Conservation (phyloP, 2,329 filamentous ascomycete genomes). For the Penicillium sp. region DNA sequence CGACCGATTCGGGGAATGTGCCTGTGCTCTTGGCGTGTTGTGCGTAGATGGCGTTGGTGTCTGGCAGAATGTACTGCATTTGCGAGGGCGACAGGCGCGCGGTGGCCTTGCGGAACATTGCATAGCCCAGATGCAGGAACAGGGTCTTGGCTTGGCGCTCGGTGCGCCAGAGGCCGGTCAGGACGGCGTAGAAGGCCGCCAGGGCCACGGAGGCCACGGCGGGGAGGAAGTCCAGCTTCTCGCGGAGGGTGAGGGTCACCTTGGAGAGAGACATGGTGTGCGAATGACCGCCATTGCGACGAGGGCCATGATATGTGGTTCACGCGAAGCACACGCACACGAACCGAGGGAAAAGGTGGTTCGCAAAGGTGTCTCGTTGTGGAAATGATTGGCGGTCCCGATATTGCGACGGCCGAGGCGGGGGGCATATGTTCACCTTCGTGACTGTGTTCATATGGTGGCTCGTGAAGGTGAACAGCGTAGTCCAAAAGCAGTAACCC, state of each 20-base stretch:
- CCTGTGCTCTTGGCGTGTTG: slow-evolving; percentile 27
- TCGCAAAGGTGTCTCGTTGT: not conserved
- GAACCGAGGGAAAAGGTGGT: not conserved
- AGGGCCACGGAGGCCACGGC: slow-evolving; percentile 31
- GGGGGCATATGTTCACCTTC: too few species aligned
- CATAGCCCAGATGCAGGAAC: slow-evolving; percentile 39
- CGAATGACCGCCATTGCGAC: not conserved
- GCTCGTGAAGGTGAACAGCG: too few species aligned
- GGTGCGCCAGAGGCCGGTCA: slow-evolving; percentile 31
- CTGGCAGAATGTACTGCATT: slow-evolving; percentile 33
- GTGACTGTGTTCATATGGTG: too few species aligned
- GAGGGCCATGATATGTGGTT: not conserved
- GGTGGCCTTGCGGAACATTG: slow-evolving; percentile 35
- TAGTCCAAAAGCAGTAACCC: not conserved
- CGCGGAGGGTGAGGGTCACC: slow-evolving; percentile 27
- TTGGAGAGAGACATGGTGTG: slow-evolving; percentile 19
- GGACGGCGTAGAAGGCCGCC: slow-evolving; percentile 30
- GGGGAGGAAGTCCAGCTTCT: slow-evolving; percentile 38
- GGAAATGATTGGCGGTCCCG: not conserved
- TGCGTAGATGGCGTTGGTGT: slow-evolving; percentile 34
- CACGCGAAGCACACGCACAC: not conserved
- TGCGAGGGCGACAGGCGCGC: slow-evolving; percentile 30
- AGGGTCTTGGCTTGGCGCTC: slow-evolving; percentile 32
- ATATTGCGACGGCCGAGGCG: not conserved
- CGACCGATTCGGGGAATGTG: slow-evolving; percentile 29